A percentile compares a stretch with the other conserved stretches of the same genome.
phyloP scores from a whole-genome alignment of 352 stramenopile genomes.

The Phytophthora idaei region DNA sequence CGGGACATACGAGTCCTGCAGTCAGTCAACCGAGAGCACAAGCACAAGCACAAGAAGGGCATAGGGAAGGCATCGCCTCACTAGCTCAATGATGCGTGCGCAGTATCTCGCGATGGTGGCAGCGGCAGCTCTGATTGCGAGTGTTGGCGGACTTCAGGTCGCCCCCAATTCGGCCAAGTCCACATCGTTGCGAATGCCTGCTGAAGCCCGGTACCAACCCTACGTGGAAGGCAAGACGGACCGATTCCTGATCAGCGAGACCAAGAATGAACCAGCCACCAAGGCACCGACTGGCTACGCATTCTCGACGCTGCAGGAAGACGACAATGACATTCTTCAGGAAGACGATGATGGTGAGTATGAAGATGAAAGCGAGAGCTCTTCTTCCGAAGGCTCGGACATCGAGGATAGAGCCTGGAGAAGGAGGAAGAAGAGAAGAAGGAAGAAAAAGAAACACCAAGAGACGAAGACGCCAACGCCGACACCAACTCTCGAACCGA shows the following conservation, averaged over 20 bases:
- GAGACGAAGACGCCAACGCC: background rate
- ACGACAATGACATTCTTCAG: conserved; percentile 2
- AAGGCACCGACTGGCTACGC: background rate
- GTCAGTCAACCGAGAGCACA: conserved; percentile 4
- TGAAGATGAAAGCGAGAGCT: conserved; percentile 1
- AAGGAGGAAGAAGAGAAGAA: background rate
- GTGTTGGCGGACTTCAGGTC: conserved; percentile 18
- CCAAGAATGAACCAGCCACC: background rate
- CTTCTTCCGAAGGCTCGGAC: background rate
- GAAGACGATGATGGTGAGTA: conserved; percentile 1
- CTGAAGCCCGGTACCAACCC: conserved; percentile 14
- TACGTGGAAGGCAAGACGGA: conserved; percentile 27
- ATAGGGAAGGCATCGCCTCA: background rate
- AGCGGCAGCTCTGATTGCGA: conserved; percentile 9
- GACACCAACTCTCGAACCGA: background rate
- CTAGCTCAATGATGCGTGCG: conserved; percentile 7
- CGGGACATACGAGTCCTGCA: too few species aligned
- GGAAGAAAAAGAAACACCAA: conserved; percentile 2
- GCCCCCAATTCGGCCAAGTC: conserved; percentile 22
- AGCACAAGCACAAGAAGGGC: background rate
- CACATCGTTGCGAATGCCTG: conserved; percentile 8
- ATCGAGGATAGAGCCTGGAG: background rate
- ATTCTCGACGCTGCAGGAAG: background rate
- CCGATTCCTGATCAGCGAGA: conserved; percentile 20
- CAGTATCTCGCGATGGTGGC: conserved; percentile 19